These are phyloP conservation scores for Crotalaria pallida DNA, from an alignment of 306 rosid genomes.

Conservation along the genomic window DNA sequence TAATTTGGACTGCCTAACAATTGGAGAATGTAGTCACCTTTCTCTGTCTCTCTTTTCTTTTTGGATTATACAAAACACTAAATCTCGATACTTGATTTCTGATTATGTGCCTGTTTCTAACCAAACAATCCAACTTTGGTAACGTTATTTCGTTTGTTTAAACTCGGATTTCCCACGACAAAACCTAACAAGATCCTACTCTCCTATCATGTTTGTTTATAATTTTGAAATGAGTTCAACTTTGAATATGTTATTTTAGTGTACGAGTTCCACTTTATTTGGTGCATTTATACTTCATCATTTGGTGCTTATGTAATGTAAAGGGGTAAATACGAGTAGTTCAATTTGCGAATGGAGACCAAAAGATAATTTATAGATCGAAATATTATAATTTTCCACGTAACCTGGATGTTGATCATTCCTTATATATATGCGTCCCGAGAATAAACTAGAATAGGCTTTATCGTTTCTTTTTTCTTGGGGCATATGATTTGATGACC, in stretches of 20 bases:
- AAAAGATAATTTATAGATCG: neutral
- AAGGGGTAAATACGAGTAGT: neutral
- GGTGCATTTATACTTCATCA: no score
- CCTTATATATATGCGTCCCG: neutral
- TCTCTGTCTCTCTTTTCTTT: slow-evolving; percentile 5
- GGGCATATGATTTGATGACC: neutral
- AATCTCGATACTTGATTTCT: slow-evolving; percentile 21
- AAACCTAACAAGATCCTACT: slow-evolving; percentile 1
- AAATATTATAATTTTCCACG: slow-evolving; percentile 4
- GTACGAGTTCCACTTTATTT: neutral
- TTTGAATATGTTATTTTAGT: neutral
- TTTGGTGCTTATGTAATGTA: neutral
- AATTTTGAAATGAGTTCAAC: neutral
- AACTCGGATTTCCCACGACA: slow-evolving; percentile 8
- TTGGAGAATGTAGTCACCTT: slow-evolving; percentile 8
- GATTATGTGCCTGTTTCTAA: slow-evolving; percentile 22
- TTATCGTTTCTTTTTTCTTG: neutral
- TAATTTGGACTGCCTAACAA: slow-evolving; percentile 19
- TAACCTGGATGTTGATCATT: slow-evolving; percentile 11
- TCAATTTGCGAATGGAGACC: neutral
- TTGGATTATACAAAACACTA: neutral
- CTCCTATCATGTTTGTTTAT: neutral
- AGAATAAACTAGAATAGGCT: neutral
- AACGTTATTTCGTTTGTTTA: slow-evolving; percentile 6
- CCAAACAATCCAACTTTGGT: slow-evolving; percentile 26